Percentiles rank a stretch among this genome's conserved stretches.
Evolutionary conservation across 2,329 filamentous ascomycete species (phyloP).

Genomic region (Pseudogymnoascus sp.): DNA sequence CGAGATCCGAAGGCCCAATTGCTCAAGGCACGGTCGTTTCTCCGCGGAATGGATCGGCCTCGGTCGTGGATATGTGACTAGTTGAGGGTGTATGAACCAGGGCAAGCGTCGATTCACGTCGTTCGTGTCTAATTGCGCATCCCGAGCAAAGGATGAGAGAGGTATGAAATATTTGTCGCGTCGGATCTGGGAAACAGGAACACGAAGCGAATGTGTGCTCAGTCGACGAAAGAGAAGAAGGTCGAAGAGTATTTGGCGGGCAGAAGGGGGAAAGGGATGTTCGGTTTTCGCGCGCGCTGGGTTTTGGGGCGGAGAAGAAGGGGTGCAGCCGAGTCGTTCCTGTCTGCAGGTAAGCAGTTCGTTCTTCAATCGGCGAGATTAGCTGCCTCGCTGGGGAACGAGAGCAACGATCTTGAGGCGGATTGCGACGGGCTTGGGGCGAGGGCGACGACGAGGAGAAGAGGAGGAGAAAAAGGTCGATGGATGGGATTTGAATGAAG

Average conservation of each 20-base stretch:
- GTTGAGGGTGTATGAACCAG: neutral
- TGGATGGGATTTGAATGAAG: neutral
- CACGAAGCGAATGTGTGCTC: neutral
- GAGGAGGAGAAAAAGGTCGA: neutral
- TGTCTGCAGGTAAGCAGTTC: neutral
- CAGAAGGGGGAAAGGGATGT: neutral
- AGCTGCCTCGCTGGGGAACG: neutral
- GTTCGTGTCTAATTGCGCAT: neutral
- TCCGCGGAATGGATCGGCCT: neutral
- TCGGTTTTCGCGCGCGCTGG: neutral
- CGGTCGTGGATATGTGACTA: neutral
- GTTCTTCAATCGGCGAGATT: neutral
- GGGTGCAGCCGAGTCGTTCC: neutral
- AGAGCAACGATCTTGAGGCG: neutral
- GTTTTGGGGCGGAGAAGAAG: neutral
- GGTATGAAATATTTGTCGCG: neutral
- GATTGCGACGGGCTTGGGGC: neutral
- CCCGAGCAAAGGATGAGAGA: neutral
- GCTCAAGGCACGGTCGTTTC: neutral
- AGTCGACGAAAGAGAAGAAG: neutral
- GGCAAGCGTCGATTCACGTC: neutral
- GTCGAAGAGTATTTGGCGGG: neutral
- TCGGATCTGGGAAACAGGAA: neutral
- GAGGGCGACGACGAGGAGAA: neutral
- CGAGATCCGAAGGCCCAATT: neutral